Conservation (phyloP, 208 protist species). For the Strigomonas culicis region DNA sequence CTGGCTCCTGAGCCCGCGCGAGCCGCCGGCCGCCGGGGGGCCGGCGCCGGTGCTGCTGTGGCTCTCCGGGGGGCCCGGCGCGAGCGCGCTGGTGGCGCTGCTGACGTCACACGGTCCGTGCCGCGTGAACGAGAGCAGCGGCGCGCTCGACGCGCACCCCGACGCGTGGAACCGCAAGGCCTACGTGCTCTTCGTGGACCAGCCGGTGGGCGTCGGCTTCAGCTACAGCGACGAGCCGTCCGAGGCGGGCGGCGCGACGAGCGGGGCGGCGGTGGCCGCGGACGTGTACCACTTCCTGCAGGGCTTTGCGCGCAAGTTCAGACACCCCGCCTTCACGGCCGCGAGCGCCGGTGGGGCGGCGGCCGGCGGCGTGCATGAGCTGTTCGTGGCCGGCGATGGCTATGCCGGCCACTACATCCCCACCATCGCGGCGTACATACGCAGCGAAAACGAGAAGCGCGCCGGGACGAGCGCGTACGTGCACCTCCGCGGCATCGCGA, state of each 20-base stretch:
- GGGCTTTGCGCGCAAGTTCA: slow-evolving; percentile 53
- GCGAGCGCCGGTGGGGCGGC: slow-evolving; percentile 5
- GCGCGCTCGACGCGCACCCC: slow-evolving; percentile 46
- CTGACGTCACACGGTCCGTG: slow-evolving; percentile 82
- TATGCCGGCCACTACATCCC: slow-evolving; percentile 85
- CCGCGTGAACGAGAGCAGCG: slow-evolving; percentile 47
- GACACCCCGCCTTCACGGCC: slow-evolving; percentile 20
- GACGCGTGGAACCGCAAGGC: slow-evolving; percentile 82
- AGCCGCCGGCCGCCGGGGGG: slow-evolving; percentile 29
- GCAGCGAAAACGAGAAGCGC: slow-evolving; percentile 32
- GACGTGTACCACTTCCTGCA: slow-evolving; percentile 89
- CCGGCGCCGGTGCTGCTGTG: slow-evolving; percentile 75
- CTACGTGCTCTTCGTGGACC: slow-evolving; percentile 90
- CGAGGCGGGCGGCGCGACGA: slow-evolving; percentile 44
- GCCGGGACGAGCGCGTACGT: slow-evolving; percentile 27
- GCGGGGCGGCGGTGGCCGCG: slow-evolving; percentile 65
- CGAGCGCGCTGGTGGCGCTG: slow-evolving; percentile 63
- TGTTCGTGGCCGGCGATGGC: slow-evolving; percentile 84
- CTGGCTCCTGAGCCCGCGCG: slow-evolving; percentile 81
- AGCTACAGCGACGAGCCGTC: slow-evolving; percentile 34
- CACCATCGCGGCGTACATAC: slow-evolving; percentile 35
- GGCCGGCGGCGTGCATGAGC: slow-evolving; percentile 54
- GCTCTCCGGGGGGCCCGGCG: slow-evolving; percentile 91
- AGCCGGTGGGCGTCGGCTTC: slow-evolving; percentile 88
- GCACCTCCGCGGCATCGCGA: slow-evolving; percentile 62